A percentile compares a stretch with the other conserved stretches of the same genome.
Conservation (phyloP, 129 eudicot species). For the Flaveria linearis region DNA sequence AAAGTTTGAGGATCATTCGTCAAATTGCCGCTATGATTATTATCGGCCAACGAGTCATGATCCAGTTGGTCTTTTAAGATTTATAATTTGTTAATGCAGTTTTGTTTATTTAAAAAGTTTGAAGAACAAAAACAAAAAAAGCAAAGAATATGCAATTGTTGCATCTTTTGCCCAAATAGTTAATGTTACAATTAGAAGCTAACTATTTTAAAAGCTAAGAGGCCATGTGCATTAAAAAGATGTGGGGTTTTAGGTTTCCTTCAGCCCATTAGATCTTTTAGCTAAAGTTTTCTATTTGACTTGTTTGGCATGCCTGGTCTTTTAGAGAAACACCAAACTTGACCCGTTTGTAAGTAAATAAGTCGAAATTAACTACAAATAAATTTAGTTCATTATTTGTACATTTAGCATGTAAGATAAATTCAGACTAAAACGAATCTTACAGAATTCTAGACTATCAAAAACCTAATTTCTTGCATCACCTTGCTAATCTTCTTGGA, state of each 20-base stretch:
- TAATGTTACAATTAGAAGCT: neutral
- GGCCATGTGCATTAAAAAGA: no score
- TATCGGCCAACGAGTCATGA: no score
- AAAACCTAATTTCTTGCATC: neutral
- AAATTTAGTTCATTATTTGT: neutral
- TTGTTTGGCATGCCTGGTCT: no score
- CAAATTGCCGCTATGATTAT: no score
- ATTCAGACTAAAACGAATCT: neutral
- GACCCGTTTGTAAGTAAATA: neutral
- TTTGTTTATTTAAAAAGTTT: neutral
- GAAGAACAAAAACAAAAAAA: neutral
- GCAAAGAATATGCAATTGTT: neutral
- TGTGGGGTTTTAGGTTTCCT: no score
- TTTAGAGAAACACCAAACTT: neutral
- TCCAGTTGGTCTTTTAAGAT: no score
- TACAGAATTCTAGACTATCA: no score
- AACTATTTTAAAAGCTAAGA: no score
- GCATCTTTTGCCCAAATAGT: neutral
- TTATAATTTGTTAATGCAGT: neutral
- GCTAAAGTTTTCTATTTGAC: neutral
- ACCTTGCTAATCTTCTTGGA: no score
- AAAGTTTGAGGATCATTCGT: no score
- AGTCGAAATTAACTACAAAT: no score
- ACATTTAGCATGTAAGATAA: neutral
- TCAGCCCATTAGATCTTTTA: neutral